A percentile compares a stretch with the other conserved stretches of the same genome.
These are phyloP conservation scores for Dothidotthia symphoricarpi DNA, from an alignment of 2,329 filamentous ascomycete species.

Conservation along the genomic window DNA sequence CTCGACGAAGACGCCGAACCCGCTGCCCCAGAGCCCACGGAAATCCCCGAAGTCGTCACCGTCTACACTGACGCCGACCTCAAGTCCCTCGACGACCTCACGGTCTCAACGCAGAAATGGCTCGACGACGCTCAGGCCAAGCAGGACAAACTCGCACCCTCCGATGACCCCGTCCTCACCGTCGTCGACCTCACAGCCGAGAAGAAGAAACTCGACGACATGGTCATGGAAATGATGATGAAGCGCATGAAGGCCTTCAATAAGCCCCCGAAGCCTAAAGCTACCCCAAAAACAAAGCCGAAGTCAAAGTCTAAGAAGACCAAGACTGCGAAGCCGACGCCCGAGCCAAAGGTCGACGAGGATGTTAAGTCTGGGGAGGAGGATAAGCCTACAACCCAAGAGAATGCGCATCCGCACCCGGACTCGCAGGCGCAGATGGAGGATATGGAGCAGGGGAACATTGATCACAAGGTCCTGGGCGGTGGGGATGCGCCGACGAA, in stretches of 20 bases:
- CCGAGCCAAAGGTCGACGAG: conserved; percentile 22
- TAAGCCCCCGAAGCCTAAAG: conserved; percentile 42
- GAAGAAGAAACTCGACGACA: conserved; percentile 69
- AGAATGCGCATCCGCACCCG: no score
- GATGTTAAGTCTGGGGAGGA: conserved; percentile 13
- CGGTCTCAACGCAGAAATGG: conserved; percentile 68
- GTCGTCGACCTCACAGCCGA: conserved; percentile 65
- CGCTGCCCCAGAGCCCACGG: conserved; percentile 34
- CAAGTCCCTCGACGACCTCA: conserved; percentile 60
- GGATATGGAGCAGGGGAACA: conserved; percentile 30
- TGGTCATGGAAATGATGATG: conserved; percentile 67
- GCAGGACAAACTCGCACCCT: conserved; percentile 64
- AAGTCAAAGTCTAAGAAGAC: conserved; percentile 30
- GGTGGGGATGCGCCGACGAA: conserved; percentile 26
- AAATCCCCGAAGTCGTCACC: conserved; percentile 40
- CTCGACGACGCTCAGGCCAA: conserved; percentile 67
- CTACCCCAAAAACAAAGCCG: conserved; percentile 39
- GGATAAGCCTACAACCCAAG: no score
- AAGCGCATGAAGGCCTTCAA: conserved; percentile 50
- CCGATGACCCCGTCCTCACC: conserved; percentile 73
- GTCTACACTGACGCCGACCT: conserved; percentile 74
- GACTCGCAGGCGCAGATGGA: conserved; percentile 27
- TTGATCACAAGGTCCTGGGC: conserved; percentile 17
- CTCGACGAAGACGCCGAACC: conserved; percentile 52
- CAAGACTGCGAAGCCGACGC: conserved; percentile 18